These are phyloP conservation scores for Pharnaceum exiguum DNA, from an alignment of 148 eudicot species.

Conservation along the genomic window DNA sequence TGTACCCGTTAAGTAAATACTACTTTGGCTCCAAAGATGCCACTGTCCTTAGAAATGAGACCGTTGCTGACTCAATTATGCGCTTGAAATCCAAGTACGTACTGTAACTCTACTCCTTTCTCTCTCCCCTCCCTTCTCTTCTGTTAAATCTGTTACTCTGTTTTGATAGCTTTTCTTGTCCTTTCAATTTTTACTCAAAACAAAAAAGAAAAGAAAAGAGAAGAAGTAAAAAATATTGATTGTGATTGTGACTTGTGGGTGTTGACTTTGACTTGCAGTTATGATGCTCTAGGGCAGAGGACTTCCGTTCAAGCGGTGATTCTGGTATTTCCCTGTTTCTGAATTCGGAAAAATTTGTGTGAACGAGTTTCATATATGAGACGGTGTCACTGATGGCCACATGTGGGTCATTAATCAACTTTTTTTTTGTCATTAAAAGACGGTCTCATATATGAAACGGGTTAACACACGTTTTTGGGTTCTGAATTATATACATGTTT, in stretches of 20 bases:
- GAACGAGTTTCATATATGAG: no score
- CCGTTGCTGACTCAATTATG: slow-evolving; percentile 33
- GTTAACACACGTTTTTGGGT: no score
- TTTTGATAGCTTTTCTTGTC: background rate
- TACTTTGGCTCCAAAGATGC: slow-evolving; percentile 51
- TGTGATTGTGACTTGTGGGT: no score
- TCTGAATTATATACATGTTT: background rate
- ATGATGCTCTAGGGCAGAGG: slow-evolving; percentile 60
- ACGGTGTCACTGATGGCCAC: background rate
- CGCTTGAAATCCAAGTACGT: slow-evolving; percentile 50
- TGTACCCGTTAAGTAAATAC: slow-evolving; percentile 51
- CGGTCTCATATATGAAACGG: no score
- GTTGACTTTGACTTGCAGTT: slow-evolving; percentile 28
- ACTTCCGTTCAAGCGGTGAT: slow-evolving; percentile 61
- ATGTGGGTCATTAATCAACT: background rate
- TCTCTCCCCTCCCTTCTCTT: background rate
- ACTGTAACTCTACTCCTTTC: background rate
- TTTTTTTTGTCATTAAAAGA: no score
- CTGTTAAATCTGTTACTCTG: background rate
- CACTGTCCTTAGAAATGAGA: slow-evolving; percentile 23
- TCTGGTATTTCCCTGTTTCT: slow-evolving; percentile 29
- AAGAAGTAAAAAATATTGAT: no score
- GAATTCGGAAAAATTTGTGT: no score
- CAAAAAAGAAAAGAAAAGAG: no score
- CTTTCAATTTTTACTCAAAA: background rate